A percentile compares a stretch with the other conserved stretches of the same genome.
Evolutionary conservation across 306 rosid genomes (phyloP).

Genomic region (Gastrolobium bilobum): DNA sequence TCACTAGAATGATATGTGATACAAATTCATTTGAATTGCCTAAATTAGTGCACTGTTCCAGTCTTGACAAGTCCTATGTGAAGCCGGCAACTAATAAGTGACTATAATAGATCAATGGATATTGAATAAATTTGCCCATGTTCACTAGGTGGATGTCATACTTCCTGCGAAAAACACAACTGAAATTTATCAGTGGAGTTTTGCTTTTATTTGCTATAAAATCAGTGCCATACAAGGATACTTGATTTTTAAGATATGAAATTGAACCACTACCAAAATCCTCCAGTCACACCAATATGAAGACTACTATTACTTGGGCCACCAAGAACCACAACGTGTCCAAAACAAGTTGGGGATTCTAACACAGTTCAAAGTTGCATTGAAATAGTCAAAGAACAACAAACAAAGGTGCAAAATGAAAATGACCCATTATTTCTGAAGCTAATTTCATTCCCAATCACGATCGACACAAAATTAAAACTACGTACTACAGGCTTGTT

Average conservation of each 20-base stretch:
- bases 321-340: not conserved
- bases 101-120: not conserved
- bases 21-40: conserved; percentile 36
- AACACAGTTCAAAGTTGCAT: not conserved
- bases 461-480: not conserved
- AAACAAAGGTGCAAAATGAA: conserved; percentile 23
- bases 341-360: not conserved
- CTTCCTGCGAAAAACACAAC: conserved; percentile 45
- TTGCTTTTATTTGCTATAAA: not conserved
- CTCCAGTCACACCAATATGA: not conserved
- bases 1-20: not conserved
- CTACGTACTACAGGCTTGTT: not conserved
- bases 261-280: not conserved
- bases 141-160: conserved; percentile 18
- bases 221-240: conserved; percentile 6
- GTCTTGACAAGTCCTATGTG: conserved; percentile 24
- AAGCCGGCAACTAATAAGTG: conserved; percentile 41
- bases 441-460: not conserved
- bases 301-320: not conserved
- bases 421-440: not conserved
- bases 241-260: not conserved
- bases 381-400: not conserved
- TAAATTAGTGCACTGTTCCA: conserved; percentile 19
- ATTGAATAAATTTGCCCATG: conserved; percentile 34
- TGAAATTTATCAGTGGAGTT: conserved; percentile 12